A percentile compares a stretch with the other conserved stretches of the same genome.
phyloP scores from a whole-genome alignment of 1,139 yeast genomes.

The Candida freyschussii region DNA sequence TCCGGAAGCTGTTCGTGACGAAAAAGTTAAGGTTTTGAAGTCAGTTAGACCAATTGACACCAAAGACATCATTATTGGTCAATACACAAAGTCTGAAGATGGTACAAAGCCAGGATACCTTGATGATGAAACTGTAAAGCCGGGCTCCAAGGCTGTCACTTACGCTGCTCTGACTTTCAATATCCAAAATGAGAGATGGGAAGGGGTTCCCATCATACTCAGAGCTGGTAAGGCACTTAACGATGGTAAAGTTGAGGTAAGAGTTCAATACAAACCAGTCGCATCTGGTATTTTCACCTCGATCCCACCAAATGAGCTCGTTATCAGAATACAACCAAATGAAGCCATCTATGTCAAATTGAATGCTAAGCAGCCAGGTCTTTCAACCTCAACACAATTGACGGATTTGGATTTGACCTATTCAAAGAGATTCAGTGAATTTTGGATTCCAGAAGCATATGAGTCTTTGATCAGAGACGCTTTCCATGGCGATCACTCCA shows the following conservation, averaged over 20 bases:
- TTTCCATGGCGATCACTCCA: conserved; percentile 87
- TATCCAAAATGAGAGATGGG: conserved; percentile 94
- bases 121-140: conserved; percentile 89
- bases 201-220: conserved; percentile 91
- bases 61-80: conserved; percentile 76
- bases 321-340: conserved; percentile 88
- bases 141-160: conserved; percentile 81
- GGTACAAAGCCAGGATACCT: conserved; percentile 86
- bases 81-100: conserved; percentile 77
- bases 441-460: conserved; percentile 97
- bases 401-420: conserved; percentile 91
- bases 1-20: conserved; percentile 93
- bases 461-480: conserved; percentile 94
- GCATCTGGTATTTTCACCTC: conserved; percentile 76
- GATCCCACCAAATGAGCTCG: conserved; percentile 88
- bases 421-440: conserved; percentile 72
- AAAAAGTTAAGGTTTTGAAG: conserved; percentile 87
- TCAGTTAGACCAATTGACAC: conserved; percentile 67
- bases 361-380: conserved; percentile 91
- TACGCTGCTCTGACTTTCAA: conserved; percentile 80
- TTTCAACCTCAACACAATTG: conserved; percentile 71
- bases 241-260: conserved; percentile 88
- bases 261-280: conserved; percentile 87
- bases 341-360: conserved; percentile 91
- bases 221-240: conserved; percentile 96